Percentiles rank a stretch among this genome's conserved stretches.
Evolutionary conservation across 2,329 filamentous ascomycete species (phyloP).

Genomic region (Daldinia eschscholtzii): DNA sequence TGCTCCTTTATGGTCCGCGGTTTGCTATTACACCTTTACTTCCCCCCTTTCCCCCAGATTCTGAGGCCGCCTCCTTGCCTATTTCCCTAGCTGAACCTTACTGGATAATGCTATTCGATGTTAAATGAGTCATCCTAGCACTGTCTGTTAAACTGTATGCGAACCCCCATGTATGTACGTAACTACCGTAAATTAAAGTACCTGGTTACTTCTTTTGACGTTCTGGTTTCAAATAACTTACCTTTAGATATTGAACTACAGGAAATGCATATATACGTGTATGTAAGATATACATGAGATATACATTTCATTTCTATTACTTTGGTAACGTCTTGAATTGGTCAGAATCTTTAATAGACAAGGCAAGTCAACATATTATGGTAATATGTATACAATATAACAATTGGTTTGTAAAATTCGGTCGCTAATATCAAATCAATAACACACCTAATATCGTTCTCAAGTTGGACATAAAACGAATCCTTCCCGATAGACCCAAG

Average conservation of each 20-base stretch:
- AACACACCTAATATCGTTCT: not conserved
- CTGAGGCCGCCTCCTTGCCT: not conserved
- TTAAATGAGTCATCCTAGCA: slow-evolving; percentile 5
- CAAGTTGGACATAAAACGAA: not conserved
- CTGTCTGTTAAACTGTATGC: slow-evolving; percentile 4
- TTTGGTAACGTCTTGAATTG: too few relatives aligned
- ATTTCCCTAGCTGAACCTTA: not conserved
- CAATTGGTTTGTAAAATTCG: not conserved
- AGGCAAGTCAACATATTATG: too few relatives aligned
- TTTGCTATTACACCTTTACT: not conserved
- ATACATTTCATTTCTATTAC: too few relatives aligned
- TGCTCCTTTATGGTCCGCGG: not conserved
- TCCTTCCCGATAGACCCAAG: not conserved
- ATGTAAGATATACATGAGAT: too few relatives aligned
- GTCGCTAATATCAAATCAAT: not conserved
- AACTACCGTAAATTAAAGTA: not conserved
- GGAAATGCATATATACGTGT: not conserved
- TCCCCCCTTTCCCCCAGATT: not conserved
- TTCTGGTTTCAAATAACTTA: not conserved
- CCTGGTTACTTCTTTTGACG: not conserved
- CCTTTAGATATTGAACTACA: not conserved
- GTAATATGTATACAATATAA: too few relatives aligned
- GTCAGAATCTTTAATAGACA: too few relatives aligned
- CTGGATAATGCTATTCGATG: not conserved
- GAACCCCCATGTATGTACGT: not conserved